Evolutionary conservation across 2,329 filamentous ascomycete species (phyloP).

Genomic region (Penicillium decumbens): DNA sequence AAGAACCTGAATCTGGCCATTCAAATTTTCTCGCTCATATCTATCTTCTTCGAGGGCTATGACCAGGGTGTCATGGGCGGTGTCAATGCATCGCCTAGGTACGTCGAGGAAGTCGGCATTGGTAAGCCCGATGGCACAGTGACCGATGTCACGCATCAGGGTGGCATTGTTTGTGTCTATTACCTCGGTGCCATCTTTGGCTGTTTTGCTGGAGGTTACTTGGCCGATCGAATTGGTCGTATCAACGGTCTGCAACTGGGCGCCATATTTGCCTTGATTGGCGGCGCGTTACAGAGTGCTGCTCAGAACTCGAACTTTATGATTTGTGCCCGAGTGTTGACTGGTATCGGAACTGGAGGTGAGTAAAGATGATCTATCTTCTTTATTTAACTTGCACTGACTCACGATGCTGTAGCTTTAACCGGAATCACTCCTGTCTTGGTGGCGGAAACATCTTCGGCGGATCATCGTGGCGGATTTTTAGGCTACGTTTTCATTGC

Average conservation of each 20-base stretch:
- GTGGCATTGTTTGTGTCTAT: constrained; percentile 52
- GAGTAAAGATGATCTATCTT: constrained; percentile 3
- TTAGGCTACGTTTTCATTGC: constrained; percentile 51
- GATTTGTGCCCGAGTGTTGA: constrained; percentile 48
- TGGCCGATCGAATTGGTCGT: constrained; percentile 52
- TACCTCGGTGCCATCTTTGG: constrained; percentile 51
- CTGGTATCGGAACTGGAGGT: constrained; percentile 51
- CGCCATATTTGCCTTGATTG: constrained; percentile 47
- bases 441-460: constrained; percentile 48
- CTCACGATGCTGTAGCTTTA: constrained; percentile 29
- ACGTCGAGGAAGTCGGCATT: constrained; percentile 42
- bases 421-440: constrained; percentile 50
- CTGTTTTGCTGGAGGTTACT: constrained; percentile 48
- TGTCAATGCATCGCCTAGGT: constrained; percentile 43
- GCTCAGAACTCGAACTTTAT: constrained; percentile 48
- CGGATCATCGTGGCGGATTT: constrained; percentile 45
- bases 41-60: constrained; percentile 45
- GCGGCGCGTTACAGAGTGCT: constrained; percentile 48
- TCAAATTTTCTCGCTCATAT: constrained; percentile 31
- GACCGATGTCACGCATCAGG: constrained; percentile 48
- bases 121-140: constrained; percentile 45
- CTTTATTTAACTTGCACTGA: constrained; percentile 3
- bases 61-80: constrained; percentile 54
- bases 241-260: constrained; percentile 50
- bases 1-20: constrained; percentile 42